phyloP scores from a whole-genome alignment of 2,329 filamentous ascomycete species.

The Trichophyton schoenleinii region DNA sequence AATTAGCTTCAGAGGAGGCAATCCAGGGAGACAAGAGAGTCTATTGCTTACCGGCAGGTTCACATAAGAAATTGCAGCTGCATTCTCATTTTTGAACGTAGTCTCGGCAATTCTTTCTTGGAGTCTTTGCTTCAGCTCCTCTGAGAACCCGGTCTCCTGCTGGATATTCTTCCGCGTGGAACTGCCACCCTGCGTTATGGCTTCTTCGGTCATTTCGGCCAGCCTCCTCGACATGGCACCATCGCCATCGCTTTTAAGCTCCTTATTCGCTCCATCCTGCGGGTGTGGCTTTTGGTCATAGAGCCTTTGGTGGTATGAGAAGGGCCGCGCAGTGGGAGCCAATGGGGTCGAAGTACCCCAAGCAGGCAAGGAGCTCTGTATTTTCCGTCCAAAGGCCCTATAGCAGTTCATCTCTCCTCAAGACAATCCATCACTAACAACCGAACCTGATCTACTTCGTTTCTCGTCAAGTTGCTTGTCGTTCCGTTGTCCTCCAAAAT shows the following conservation, averaged over 20 bases:
- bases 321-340: not conserved
- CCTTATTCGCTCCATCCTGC: not conserved
- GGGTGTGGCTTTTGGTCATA: not conserved
- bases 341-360: not conserved
- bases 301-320: not conserved
- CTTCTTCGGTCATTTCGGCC: slow-evolving; percentile 48
- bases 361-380: not conserved
- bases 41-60: slow-evolving; percentile 37
- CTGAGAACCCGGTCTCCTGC: slow-evolving; percentile 49
- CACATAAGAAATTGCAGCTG: slow-evolving; percentile 41
- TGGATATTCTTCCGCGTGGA: slow-evolving; percentile 45
- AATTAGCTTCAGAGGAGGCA: not conserved
- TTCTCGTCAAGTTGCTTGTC: not conserved
- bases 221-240: slow-evolving; percentile 48
- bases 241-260: not conserved
- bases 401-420: not conserved
- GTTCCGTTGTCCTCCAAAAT: not conserved
- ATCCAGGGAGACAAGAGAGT: not conserved
- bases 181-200: slow-evolving; percentile 42
- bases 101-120: slow-evolving; percentile 47
- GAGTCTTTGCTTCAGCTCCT: slow-evolving; percentile 45
- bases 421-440: not conserved
- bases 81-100: slow-evolving; percentile 43
- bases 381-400: not conserved
- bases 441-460: not conserved